Evolutionary conservation across 2,329 filamentous ascomycete genomes (phyloP).

Genomic region (Aspergillus aculeatinus): DNA sequence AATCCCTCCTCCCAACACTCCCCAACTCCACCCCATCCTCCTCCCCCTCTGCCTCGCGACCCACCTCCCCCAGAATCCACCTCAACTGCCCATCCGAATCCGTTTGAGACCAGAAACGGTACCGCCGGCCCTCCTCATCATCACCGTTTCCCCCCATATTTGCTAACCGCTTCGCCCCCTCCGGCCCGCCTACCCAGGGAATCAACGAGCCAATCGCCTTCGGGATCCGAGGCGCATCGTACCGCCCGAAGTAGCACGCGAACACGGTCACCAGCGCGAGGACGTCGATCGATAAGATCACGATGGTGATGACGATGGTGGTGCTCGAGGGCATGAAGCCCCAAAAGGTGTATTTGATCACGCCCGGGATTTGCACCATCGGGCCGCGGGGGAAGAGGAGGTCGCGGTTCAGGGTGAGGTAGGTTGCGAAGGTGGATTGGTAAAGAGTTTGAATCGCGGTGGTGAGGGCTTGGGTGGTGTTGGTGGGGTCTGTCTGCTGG

Average conservation of each 20-base stretch:
- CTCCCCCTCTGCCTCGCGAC: not conserved
- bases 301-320: constrained; percentile 2
- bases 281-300: constrained; percentile 1
- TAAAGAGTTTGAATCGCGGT: constrained; percentile 7
- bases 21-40: not conserved
- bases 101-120: not conserved
- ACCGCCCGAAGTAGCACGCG: not conserved
- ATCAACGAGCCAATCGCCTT: not conserved
- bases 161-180: not conserved
- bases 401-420: constrained; percentile 6
- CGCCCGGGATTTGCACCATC: not conserved
- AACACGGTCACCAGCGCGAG: not conserved
- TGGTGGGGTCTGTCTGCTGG: not conserved
- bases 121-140: not conserved
- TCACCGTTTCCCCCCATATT: not conserved
- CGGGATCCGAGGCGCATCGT: not conserved
- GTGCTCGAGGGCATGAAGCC: not conserved
- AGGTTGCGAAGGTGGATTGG: constrained; percentile 9
- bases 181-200: not conserved
- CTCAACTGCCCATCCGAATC: not conserved
- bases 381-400: not conserved
- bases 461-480: not conserved
- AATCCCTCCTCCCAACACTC: not conserved
- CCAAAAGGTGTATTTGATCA: not conserved
- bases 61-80: not conserved